Percentiles rank a stretch among this genome's conserved stretches.
These are phyloP conservation scores for Solanum hybrid DNA, from an alignment of 305 asterid species.

Conservation along the genomic window DNA sequence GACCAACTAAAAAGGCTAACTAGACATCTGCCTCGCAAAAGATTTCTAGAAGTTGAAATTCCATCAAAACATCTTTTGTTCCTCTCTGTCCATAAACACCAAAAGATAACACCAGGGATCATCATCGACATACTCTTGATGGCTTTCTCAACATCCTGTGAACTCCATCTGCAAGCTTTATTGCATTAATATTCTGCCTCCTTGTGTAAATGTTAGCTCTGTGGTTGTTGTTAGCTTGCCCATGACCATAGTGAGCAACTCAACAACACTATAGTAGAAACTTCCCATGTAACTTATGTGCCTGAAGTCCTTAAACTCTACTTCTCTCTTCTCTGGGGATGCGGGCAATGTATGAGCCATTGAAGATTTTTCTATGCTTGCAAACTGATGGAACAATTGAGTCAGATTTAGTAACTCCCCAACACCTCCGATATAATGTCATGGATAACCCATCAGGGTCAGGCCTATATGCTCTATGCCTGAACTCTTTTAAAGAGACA, in stretches of 20 bases:
- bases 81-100: too few species aligned
- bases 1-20: too few species aligned
- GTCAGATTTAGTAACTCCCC: neutral
- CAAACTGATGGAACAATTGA: neutral
- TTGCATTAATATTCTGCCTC: neutral
- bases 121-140: too few species aligned
- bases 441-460: neutral
- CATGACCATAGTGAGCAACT: neutral
- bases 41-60: too few species aligned
- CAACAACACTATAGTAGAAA: neutral
- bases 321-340: neutral
- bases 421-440: neutral
- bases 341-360: neutral
- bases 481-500: neutral
- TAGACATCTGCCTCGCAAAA: too few species aligned
- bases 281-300: neutral
- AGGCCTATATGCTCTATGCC: neutral
- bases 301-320: constrained; percentile 1
- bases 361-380: neutral
- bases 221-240: neutral
- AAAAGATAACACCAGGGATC: too few species aligned
- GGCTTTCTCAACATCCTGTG: too few species aligned
- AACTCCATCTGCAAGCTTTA: neutral
- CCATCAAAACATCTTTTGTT: too few species aligned
- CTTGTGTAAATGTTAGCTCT: neutral